Evolutionary conservation across 306 rosid genomes (phyloP).

Genomic region (Oxytropis ochrocephala): DNA sequence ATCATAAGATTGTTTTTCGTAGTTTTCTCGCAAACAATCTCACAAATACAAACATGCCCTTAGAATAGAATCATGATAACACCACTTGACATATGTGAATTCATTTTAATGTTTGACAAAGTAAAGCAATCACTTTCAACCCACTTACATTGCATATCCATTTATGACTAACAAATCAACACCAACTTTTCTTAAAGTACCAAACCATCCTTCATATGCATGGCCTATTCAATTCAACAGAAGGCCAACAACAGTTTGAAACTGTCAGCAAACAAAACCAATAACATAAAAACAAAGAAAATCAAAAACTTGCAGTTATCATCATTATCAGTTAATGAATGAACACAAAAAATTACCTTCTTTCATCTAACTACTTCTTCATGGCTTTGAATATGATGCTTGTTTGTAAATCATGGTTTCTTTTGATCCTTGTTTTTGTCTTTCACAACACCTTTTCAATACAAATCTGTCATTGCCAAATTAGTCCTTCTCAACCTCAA

Average conservation of each 20-base stretch:
- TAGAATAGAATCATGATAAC: not conserved
- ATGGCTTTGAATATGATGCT: slow-evolving; percentile 36
- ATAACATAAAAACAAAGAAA: slow-evolving; percentile 28
- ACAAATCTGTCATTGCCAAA: slow-evolving; percentile 30
- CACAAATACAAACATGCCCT: too few relatives aligned
- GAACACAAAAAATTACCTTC: slow-evolving; percentile 14
- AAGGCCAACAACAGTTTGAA: slow-evolving; percentile 44
- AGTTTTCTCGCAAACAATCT: too few relatives aligned
- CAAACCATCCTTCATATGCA: not conserved
- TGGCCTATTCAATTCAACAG: slow-evolving; percentile 1
- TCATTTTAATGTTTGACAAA: slow-evolving; percentile 20
- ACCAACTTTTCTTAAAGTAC: slow-evolving; percentile 25
- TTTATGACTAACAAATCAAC: slow-evolving; percentile 11
- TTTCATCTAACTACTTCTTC: slow-evolving; percentile 13
- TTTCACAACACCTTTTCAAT: slow-evolving; percentile 5
- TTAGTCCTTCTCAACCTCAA: slow-evolving; percentile 32
- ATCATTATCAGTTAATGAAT: not conserved
- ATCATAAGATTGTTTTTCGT: too few relatives aligned
- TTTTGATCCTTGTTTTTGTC: slow-evolving; percentile 15
- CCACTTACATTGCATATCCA: slow-evolving; percentile 5
- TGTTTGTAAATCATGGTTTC: not conserved
- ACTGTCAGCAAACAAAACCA: slow-evolving; percentile 50
- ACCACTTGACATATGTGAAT: not conserved
- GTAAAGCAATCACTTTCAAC: slow-evolving; percentile 19
- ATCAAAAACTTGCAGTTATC: slow-evolving; percentile 14